A percentile compares a stretch with the other conserved stretches of the same genome.
phyloP scores from a whole-genome alignment of 1,139 yeast species.

The Pichia sp. region DNA sequence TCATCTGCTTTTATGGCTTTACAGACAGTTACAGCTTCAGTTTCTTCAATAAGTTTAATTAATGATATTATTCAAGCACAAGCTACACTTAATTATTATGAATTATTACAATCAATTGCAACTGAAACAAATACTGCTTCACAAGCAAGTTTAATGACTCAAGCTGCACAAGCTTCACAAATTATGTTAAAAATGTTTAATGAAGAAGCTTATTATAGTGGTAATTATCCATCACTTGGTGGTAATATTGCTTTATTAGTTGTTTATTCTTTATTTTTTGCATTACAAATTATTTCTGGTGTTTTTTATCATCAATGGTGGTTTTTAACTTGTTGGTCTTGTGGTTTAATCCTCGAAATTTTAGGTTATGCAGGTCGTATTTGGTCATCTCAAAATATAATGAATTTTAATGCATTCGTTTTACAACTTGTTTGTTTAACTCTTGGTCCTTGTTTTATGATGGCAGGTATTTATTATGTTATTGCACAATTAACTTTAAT shows the following conservation, averaged over 20 bases:
- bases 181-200: constrained; percentile 26
- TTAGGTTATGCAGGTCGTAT: constrained; percentile 65
- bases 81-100: constrained; percentile 35
- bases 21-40: constrained; percentile 23
- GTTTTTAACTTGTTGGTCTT: constrained; percentile 57
- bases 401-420: constrained; percentile 41
- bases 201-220: constrained; percentile 33
- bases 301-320: constrained; percentile 59
- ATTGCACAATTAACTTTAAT: constrained; percentile 68
- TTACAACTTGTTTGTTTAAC: constrained; percentile 68
- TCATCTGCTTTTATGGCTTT: constrained; percentile 12
- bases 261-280: constrained; percentile 40
- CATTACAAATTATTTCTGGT: constrained; percentile 37
- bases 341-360: constrained; percentile 59
- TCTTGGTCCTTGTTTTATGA: constrained; percentile 79
- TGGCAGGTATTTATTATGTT: constrained; percentile 80
- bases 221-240: constrained; percentile 36
- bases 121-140: constrained; percentile 36
- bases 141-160: constrained; percentile 31
- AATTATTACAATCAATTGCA: constrained; percentile 33
- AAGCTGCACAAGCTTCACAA: constrained; percentile 32
- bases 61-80: constrained; percentile 31
- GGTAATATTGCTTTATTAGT: constrained; percentile 48
- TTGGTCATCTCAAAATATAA: constrained; percentile 37
- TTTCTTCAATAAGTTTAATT: constrained; percentile 21